Conservation (phyloP, 805 yeast species). For the Starmerella gropengiesseri region DNA sequence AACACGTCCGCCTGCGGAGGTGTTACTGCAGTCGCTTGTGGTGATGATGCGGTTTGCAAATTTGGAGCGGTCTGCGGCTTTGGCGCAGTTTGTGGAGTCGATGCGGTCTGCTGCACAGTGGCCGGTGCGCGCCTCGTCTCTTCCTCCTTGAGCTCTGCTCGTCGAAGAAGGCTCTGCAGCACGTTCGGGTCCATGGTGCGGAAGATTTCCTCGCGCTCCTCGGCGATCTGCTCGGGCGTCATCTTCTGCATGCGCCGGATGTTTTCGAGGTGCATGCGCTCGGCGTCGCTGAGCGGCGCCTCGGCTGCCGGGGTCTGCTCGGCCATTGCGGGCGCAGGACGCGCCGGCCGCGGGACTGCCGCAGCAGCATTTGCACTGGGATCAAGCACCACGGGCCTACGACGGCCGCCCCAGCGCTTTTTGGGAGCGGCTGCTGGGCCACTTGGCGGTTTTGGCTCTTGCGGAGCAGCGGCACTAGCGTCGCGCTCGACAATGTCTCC, state of each 20-base stretch:
- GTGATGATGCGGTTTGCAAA: too few species aligned
- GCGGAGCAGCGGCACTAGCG: conserved; percentile 6
- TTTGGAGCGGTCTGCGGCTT: too few species aligned
- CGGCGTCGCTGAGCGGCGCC: conserved; percentile 42
- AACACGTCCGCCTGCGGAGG: conserved; percentile 1
- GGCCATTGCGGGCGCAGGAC: background rate
- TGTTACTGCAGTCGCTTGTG: too few species aligned
- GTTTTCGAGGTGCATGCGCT: conserved; percentile 68
- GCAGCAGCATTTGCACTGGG: conserved; percentile 8
- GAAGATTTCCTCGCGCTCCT: conserved; percentile 56
- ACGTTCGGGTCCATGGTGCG: conserved; percentile 59
- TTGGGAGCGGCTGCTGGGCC: background rate
- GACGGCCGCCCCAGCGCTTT: conserved; percentile 13
- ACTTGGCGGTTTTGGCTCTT: conserved; percentile 15
- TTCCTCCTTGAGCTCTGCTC: conserved; percentile 40
- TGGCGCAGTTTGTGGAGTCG: too few species aligned
- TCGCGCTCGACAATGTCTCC: conserved; percentile 25
- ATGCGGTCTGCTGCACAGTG: too few species aligned
- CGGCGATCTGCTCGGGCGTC: conserved; percentile 53
- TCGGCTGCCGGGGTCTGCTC: background rate
- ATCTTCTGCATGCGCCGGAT: conserved; percentile 47
- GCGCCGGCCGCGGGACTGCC: conserved; percentile 1
- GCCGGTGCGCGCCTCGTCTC: conserved; percentile 16
- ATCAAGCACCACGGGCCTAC: conserved; percentile 16
- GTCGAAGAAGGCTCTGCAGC: conserved; percentile 33